Base-by-base conservation (phyloP, 768 basidiomycete species). In the Hericium erinaceus region DNA sequence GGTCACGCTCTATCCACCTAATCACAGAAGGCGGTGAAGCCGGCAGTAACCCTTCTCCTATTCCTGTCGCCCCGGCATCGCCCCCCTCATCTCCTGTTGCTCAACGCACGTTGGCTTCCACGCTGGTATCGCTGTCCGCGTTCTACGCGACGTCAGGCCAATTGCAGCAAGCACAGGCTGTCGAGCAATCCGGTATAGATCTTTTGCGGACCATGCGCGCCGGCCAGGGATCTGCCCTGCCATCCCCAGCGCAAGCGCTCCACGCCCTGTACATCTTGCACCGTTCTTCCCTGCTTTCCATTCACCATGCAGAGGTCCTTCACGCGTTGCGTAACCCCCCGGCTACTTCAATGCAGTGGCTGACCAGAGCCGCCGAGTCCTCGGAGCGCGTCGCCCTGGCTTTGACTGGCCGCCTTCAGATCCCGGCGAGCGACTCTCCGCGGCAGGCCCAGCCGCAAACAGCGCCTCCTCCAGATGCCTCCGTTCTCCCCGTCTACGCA, bases 291-390 rank as follows among this genome's bases (percentile, higher is more conserved):
- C 72, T 91, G 11, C 70, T 91, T 50, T 83, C 83, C 13, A 74
- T 85, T 12, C 89, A 91, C 64, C 79, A 82, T 13, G 87, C 86
- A 0, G 87, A 91, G 69, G 86, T 91, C 11, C 70, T 81, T 10
- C 77, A 83, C 64, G 83, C 82, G 3, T 68, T 73, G 18, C 67
- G 69, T 38, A 64, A 75, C 15, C 73, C 79, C 24, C 65, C 72
- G 3, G 63, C 70, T 8, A 68, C 74, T 3, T 82, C 84, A 2
- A 73, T 87, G 28, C 76, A 79, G 64, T 80, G 77, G 72, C 72
- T 89, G 44, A 70, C 71, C 16, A 75, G 76, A 22, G 86, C 89
- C 3, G 86, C 85, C 11, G 76, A 83, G 62, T 82, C 82, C 8
- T 84, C 88, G 0, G 84, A 87, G 65, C 78, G 79, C 51, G 82